A percentile compares a stretch with the other conserved stretches of the same genome.
phyloP scores from a whole-genome alignment of 2,329 filamentous ascomycete species.

The Colletotrichum lini region DNA sequence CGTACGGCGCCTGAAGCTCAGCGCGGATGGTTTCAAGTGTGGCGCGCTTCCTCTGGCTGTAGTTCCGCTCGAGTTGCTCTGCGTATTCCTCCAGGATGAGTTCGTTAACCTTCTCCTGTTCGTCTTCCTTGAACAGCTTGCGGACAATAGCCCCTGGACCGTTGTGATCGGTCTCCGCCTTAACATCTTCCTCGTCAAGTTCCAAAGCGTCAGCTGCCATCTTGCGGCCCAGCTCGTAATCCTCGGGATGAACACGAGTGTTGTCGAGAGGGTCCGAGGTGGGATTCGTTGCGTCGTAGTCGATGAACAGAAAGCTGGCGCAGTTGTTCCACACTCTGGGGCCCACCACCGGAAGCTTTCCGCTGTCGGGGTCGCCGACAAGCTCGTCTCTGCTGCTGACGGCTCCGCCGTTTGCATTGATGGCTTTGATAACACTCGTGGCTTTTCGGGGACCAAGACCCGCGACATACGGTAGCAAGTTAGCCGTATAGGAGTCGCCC shows the following conservation, averaged over 20 bases:
- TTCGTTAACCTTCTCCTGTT: constrained; percentile 95
- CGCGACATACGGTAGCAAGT: constrained; percentile 90
- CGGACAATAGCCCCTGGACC: constrained; percentile 92
- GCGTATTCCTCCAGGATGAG: constrained; percentile 97
- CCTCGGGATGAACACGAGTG: constrained; percentile 96
- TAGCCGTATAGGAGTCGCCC: constrained; percentile 84
- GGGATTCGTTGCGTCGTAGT: constrained; percentile 85
- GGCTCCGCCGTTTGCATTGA: constrained; percentile 90
- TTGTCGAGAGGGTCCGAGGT: constrained; percentile 95
- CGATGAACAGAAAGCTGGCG: constrained; percentile 93
- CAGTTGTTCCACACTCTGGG: constrained; percentile 97
- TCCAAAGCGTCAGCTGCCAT: constrained; percentile 98
- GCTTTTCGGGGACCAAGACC: constrained; percentile 95
- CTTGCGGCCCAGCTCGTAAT: constrained; percentile 97
- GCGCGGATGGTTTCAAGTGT: constrained; percentile 97
- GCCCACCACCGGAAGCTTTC: constrained; percentile 84
- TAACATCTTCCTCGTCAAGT: constrained; percentile 97
- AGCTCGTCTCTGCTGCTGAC: constrained; percentile 89
- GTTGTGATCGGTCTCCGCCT: constrained; percentile 91
- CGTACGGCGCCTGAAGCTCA: constrained; percentile 92
- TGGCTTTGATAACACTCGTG: constrained; percentile 79
- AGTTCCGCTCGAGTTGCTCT: constrained; percentile 92
- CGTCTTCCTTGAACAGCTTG: constrained; percentile 94
- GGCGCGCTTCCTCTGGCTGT: constrained; percentile 93
- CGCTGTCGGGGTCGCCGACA: constrained; percentile 87